Evolutionary conservation across 2,329 filamentous ascomycete genomes (phyloP).

Genomic region (Thermochaetoides dissita): DNA sequence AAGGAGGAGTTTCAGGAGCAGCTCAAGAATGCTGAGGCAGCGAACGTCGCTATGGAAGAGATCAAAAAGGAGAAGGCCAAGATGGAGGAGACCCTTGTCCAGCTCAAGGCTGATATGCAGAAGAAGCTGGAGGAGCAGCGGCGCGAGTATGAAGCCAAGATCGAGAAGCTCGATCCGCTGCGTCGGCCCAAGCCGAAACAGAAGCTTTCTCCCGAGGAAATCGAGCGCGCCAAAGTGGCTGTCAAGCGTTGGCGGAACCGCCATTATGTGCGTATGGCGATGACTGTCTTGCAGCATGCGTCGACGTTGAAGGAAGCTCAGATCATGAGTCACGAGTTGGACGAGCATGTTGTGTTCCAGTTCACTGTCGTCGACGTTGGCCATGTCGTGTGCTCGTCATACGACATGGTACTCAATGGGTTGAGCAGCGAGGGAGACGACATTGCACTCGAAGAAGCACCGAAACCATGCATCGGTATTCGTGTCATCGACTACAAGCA

Average conservation of each 20-base stretch:
- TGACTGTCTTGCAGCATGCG: constrained; percentile 77
- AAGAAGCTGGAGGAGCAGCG: constrained; percentile 72
- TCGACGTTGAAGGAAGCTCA: constrained; percentile 87
- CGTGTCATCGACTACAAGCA: constrained; percentile 85
- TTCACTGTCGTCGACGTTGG: constrained; percentile 84
- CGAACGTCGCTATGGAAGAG: constrained; percentile 67
- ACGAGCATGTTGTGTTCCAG: constrained; percentile 85
- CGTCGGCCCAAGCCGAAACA: constrained; percentile 47
- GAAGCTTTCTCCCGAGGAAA: constrained; percentile 57
- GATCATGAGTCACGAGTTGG: constrained; percentile 92
- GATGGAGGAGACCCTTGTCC: constrained; percentile 69
- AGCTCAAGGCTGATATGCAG: constrained; percentile 79
- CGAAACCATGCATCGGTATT: constrained; percentile 82
- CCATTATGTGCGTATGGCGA: constrained; percentile 86
- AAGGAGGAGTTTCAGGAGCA: constrained; percentile 72
- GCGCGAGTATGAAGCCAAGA: constrained; percentile 68
- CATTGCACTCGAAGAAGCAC: constrained; percentile 61
- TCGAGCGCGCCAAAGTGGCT: constrained; percentile 52
- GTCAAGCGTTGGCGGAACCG: constrained; percentile 67
- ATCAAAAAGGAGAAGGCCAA: constrained; percentile 67
- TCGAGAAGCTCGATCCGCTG: constrained; percentile 59
- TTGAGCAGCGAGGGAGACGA: constrained; percentile 77
- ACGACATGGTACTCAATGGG: constrained; percentile 89
- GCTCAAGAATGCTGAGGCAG: constrained; percentile 59
- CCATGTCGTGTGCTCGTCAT: constrained; percentile 80